Evolutionary conservation across 495 filamentous ascomycete genomes (phyloP).

Genomic region (Saxophila tyrrhenica): DNA sequence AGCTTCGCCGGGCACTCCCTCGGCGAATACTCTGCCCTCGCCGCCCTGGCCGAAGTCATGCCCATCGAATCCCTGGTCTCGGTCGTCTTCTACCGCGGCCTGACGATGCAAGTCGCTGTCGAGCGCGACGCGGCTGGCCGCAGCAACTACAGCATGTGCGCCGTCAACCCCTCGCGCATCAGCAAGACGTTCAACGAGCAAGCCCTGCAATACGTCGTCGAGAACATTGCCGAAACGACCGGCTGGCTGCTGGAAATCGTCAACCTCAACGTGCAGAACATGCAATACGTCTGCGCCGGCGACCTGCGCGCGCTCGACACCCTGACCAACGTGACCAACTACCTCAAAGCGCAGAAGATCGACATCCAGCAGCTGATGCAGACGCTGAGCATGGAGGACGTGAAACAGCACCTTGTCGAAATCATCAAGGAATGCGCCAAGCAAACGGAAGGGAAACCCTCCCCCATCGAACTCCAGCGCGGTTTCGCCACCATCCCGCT

Average conservation of each 20-base stretch:
- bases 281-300: slow-evolving; percentile 96
- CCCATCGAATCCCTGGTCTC: slow-evolving; percentile 97
- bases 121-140: slow-evolving; percentile 87
- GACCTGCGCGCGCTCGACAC: slow-evolving; percentile 93
- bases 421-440: slow-evolving; percentile 78
- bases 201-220: slow-evolving; percentile 88
- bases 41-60: slow-evolving; percentile 95
- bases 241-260: slow-evolving; percentile 96
- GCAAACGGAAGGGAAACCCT: slow-evolving; percentile 76
- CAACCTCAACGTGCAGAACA: slow-evolving; percentile 97
- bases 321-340: slow-evolving; percentile 84
- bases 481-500: slow-evolving; percentile 96
- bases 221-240: slow-evolving; percentile 82
- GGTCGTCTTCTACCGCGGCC: slow-evolving; percentile 95
- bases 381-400: slow-evolving; percentile 66
- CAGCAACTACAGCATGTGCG: slow-evolving; percentile 97
- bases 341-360: slow-evolving; percentile 86
- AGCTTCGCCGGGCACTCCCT: slow-evolving; percentile 96
- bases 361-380: slow-evolving; percentile 88
- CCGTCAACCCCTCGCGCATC: slow-evolving; percentile 94
- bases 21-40: slow-evolving; percentile 94
- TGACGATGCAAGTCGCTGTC: slow-evolving; percentile 99
- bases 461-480: slow-evolving; percentile 76
- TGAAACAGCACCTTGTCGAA: slow-evolving; percentile 71
- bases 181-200: slow-evolving; percentile 96